Evolutionary conservation across 163 green algal species (phyloP).

Genomic region (Volvox carteri): DNA sequence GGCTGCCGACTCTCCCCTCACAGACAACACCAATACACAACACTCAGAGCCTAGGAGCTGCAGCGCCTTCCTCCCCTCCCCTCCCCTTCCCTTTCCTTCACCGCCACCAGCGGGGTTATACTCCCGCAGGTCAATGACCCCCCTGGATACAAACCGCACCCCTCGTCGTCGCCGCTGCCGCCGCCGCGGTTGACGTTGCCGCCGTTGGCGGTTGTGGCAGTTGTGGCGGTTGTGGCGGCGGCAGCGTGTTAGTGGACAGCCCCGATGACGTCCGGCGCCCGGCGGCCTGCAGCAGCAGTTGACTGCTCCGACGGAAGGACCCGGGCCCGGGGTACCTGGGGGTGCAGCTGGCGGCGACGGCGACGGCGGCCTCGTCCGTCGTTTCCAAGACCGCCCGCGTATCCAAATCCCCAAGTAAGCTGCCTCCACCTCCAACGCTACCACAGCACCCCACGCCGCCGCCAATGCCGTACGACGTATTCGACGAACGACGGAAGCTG

Average conservation of each 20-base stretch:
- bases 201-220: too few species aligned
- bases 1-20: too few species aligned
- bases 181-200: neutral
- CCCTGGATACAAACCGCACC: too few species aligned
- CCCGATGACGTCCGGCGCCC: neutral
- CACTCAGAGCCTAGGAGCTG: too few species aligned
- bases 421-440: too few species aligned
- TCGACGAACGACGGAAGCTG: neutral
- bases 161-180: neutral
- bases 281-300: constrained; percentile 11
- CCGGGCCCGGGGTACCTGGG: neutral
- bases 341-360: neutral
- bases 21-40: too few species aligned
- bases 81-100: too few species aligned
- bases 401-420: neutral
- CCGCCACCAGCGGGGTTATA: too few species aligned
- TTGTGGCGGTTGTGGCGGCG: too few species aligned
- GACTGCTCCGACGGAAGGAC: constrained; percentile 24
- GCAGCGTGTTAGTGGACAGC: neutral
- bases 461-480: neutral
- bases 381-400: neutral
- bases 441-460: neutral
- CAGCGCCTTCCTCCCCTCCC: too few species aligned
- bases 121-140: too few species aligned
- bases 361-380: neutral